Base-by-base conservation (phyloP, 345 rosid species). In the Brassica napus region DNA sequence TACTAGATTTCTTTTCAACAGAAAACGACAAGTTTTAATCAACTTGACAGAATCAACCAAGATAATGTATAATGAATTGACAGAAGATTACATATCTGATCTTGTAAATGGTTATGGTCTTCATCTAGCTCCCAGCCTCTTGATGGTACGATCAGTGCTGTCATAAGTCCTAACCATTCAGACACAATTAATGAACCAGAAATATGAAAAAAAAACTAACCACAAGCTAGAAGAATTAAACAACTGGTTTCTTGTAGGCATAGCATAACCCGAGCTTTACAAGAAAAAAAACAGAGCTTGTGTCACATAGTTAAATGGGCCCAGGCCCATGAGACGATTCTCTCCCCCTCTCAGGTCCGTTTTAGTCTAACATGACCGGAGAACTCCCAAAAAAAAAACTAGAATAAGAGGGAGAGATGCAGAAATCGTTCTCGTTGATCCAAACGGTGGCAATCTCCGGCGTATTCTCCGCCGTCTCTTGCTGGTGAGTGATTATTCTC, bases 381-480 rank as follows among this genome's bases (percentile, higher is more conserved):
- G 47, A 67, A 2, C n/a, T 11, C 55, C 49, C 10, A 3, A 68
- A 11, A 68, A 5, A 0, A 24, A 49, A 1, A 3, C 31, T 28
- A 28, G 28, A 26, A 28, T 28, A 52, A 49, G 55, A 10, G 18
- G n/a, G 10, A 65, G 62, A 35, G 8, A 90, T 88, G 97, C 88
- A 77, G 83, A 91, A 85, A 86, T 49, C 86, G 28, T 87, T 95
- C 81, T 86, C 87, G 73, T 81, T 93, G 60, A 68, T 95, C 54
- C 99, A 90, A 72, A 91, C 97, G 21, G 74, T 95, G 42, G 89
- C 88, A 58, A 84, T 94, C 14, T 90, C 97, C 12, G 94, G 90
- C 65, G 85, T 83, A 12, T 95, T 95, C 92, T 93, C 97, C 59
- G 97, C 97, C 77, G 80, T 93, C 49, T 85, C 97, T 60, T 84